These are phyloP conservation scores for Leucogyrophana mollusca DNA, from an alignment of 768 basidiomycete species.

Conservation along the genomic window DNA sequence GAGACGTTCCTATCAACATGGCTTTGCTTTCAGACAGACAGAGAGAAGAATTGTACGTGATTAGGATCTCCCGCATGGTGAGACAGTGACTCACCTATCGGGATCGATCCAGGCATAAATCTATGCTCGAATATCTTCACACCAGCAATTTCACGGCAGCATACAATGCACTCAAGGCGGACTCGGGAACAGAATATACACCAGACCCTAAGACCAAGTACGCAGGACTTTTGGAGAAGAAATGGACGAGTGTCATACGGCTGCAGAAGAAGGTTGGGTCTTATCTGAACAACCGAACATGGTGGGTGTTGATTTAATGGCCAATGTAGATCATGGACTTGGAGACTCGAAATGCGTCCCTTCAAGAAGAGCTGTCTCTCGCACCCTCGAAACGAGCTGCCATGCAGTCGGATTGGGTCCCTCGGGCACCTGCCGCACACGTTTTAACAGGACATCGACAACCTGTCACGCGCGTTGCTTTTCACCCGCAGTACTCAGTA, in stretches of 20 bases:
- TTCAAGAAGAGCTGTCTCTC: slow-evolving; percentile 67
- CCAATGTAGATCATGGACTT: slow-evolving; percentile 85
- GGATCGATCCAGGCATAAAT: slow-evolving; percentile 60
- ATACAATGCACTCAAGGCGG: slow-evolving; percentile 56
- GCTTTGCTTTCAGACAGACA: slow-evolving; percentile 45
- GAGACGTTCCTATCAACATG: slow-evolving; percentile 24
- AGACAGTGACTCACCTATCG: slow-evolving; percentile 10
- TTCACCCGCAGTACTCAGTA: slow-evolving; percentile 83
- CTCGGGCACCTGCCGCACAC: slow-evolving; percentile 80
- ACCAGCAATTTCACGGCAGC: slow-evolving; percentile 63
- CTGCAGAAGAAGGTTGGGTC: slow-evolving; percentile 85
- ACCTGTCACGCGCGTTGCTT: slow-evolving; percentile 75
- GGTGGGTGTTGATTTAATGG: too few species aligned
- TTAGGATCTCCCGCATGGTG: slow-evolving; percentile 2
- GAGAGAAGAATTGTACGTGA: slow-evolving; percentile 46
- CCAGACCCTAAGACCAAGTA: slow-evolving; percentile 88
- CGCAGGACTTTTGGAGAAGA: slow-evolving; percentile 90
- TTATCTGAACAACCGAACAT: too few species aligned
- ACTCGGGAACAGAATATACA: slow-evolving; percentile 58
- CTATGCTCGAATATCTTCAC: slow-evolving; percentile 77
- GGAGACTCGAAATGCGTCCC: slow-evolving; percentile 76
- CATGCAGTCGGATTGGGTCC: slow-evolving; percentile 82
- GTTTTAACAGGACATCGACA: slow-evolving; percentile 74
- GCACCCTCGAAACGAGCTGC: slow-evolving; percentile 51
- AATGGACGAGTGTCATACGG: slow-evolving; percentile 96